Percentiles rank a stretch among this genome's conserved stretches.
These are phyloP conservation scores for Ophiostoma angusticollis DNA, from an alignment of 2,329 filamentous ascomycete species.

Conservation along the genomic window DNA sequence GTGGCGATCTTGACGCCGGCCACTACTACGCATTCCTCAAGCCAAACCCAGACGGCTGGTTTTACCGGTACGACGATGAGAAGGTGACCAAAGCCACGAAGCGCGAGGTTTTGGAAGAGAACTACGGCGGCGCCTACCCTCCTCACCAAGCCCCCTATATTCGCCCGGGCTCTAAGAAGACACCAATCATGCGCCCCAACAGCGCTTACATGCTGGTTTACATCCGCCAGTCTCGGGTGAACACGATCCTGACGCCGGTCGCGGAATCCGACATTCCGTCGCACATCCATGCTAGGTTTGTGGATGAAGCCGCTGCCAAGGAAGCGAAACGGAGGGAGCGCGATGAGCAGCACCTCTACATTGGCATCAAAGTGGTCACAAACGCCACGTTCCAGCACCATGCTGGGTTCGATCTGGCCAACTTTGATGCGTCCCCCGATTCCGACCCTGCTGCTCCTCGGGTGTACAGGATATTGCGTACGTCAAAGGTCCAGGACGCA, in stretches of 20 bases:
- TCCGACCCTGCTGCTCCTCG: slow-evolving; percentile 56
- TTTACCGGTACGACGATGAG: slow-evolving; percentile 96
- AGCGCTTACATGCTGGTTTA: slow-evolving; percentile 99
- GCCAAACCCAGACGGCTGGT: slow-evolving; percentile 81
- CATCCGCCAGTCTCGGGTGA: slow-evolving; percentile 74
- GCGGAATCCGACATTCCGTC: slow-evolving; percentile 65
- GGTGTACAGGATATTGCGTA: slow-evolving; percentile 58
- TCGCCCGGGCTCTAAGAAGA: slow-evolving; percentile 38
- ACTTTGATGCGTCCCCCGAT: slow-evolving; percentile 45
- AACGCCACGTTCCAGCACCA: slow-evolving; percentile 70
- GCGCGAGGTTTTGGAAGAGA: slow-evolving; percentile 87
- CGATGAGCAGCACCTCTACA: slow-evolving; percentile 89
- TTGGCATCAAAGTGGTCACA: slow-evolving; percentile 69
- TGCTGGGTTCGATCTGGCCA: slow-evolving; percentile 71
- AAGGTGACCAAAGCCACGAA: slow-evolving; percentile 89
- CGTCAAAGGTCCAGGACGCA: slow-evolving; percentile 67
- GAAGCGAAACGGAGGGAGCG: slow-evolving; percentile 76
- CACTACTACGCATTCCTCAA: slow-evolving; percentile 98
- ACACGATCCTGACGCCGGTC: slow-evolving; percentile 67
- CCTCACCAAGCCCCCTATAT: slow-evolving; percentile 28
- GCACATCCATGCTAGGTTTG: slow-evolving; percentile 54
- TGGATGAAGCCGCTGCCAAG: slow-evolving; percentile 65
- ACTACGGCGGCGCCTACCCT: slow-evolving; percentile 81
- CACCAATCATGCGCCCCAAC: slow-evolving; percentile 50
- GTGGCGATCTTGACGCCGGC: slow-evolving; percentile 88